These are phyloP conservation scores for Allium cepa DNA, from an alignment of 106 monocot genomes.

Conservation along the genomic window DNA sequence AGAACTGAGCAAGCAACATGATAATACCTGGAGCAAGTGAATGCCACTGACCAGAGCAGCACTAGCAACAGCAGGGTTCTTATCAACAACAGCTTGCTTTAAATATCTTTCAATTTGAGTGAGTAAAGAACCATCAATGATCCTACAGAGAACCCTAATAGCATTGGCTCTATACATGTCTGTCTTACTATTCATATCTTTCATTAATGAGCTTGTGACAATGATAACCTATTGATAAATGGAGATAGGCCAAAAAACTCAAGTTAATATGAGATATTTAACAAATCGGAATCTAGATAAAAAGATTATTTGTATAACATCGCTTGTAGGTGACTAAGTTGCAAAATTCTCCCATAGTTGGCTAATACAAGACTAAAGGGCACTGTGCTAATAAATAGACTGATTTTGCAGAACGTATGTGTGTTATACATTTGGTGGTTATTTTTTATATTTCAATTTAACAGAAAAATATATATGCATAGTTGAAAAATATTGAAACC, in stretches of 20 bases:
- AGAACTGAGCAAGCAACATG: slow-evolving; percentile 2
- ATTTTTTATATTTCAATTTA: no score
- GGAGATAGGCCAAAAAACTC: not conserved
- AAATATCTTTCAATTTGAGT: slow-evolving; percentile 98
- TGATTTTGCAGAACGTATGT: no score
- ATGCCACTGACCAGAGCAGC: slow-evolving; percentile 97
- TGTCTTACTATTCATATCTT: slow-evolving; percentile 99
- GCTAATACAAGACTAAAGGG: no score
- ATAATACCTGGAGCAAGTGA: slow-evolving; percentile 89
- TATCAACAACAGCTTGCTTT: slow-evolving; percentile 99
- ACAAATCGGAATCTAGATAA: no score
- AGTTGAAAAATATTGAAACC: slow-evolving; percentile 26
- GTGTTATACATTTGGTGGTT: no score
- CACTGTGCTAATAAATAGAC: no score
- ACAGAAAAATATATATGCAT: not conserved
- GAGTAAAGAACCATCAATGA: slow-evolving; percentile 86
- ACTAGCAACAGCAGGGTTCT: slow-evolving; percentile 97
- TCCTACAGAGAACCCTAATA: slow-evolving; percentile 94
- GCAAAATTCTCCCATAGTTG: no score
- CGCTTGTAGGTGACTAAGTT: no score
- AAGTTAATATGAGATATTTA: not conserved
- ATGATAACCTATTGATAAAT: slow-evolving; percentile 69
- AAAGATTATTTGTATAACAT: no score
- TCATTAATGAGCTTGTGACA: slow-evolving; percentile 99
- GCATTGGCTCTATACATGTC: slow-evolving; percentile 99